Evolutionary conservation across 441 rosid species (phyloP).

Genomic region (Jatropha podagrica): DNA sequence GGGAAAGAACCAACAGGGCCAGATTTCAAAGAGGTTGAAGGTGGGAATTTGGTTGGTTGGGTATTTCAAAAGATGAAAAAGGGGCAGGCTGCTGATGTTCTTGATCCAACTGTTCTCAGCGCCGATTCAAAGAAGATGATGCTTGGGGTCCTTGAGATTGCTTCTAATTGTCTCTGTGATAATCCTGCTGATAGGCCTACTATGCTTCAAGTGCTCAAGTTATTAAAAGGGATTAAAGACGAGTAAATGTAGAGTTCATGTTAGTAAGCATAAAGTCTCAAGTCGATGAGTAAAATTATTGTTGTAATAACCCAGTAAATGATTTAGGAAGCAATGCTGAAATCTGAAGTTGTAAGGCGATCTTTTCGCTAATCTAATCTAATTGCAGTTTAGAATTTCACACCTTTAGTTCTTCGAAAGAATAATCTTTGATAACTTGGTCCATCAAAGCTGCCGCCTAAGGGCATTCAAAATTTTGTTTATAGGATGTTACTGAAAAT

Average conservation of each 20-base stretch:
- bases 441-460: no score
- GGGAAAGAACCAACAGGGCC: slow-evolving; percentile 97
- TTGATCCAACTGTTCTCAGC: slow-evolving; percentile 51
- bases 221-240: slow-evolving; percentile 44
- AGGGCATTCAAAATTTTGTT: no score
- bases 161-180: slow-evolving; percentile 60
- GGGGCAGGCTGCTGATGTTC: slow-evolving; percentile 61
- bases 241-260: neutral
- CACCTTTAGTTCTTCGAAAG: no score
- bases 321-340: neutral
- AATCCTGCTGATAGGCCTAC: slow-evolving; percentile 74
- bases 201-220: slow-evolving; percentile 69
- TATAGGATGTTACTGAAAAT: no score
- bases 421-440: no score
- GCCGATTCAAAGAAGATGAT: slow-evolving; percentile 48
- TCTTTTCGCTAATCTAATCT: slow-evolving; percentile 4
- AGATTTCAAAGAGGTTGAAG: slow-evolving; percentile 87
- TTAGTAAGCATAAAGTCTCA: neutral
- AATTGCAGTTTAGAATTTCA: neutral
- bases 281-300: neutral
- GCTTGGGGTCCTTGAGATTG: slow-evolving; percentile 70
- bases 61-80: slow-evolving; percentile 67
- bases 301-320: slow-evolving; percentile 22
- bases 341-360: slow-evolving; percentile 10
- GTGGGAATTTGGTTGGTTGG: slow-evolving; percentile 93